Evolutionary conservation across 2,329 filamentous ascomycete species (phyloP), one percentile per base, ranked within the genome.

Genomic region (Alternaria ventricosa): DNA sequence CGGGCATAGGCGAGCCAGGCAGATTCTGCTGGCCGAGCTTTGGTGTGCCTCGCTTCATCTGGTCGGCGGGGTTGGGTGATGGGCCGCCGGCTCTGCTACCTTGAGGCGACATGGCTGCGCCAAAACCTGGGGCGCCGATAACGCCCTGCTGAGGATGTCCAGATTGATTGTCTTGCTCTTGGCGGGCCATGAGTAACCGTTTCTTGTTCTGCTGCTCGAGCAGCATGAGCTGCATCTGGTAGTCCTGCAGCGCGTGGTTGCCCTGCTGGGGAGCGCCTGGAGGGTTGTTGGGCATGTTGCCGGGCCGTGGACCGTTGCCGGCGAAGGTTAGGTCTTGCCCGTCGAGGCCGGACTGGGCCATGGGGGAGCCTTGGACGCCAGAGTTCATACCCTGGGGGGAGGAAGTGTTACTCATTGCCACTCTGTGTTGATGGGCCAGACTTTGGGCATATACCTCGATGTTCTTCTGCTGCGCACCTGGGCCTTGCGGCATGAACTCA

Each of bases 201-300:
- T 94, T 94, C 85, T 94, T 95, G 73, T 95, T 95, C 81, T 95
- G 92, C 80, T 94, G 92, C 80, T 95, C 92, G 15, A 95, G 86
- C 54, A 94, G 82, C 92, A 94, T 95, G 76, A 95, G 82, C 78
- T 95, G 92, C 92, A 94, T 94, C 82, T 95, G 92, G 74, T 95
- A 95, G 78, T 96, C 92, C 79, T 94, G 92, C 49, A 95, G 84
- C 22, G 92, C 92, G 78, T 94, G 92, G 77, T 93, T 95, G 80
- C 90, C 91, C 57, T 86, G 71, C 57, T 85, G 71, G 81, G 85
- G 65, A 81, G 84, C 75, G 64, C 80, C 76, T 54, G 78, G 79
- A 64, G 84, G 83, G 57, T 85, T 88, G 71, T 94, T 90, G 64
- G 90, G 88, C 75, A 90, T 91, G 74, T 49, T 60, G 45, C 71